phyloP scores from a whole-genome alignment of 345 rosid genomes.

The Brassica nigra region DNA sequence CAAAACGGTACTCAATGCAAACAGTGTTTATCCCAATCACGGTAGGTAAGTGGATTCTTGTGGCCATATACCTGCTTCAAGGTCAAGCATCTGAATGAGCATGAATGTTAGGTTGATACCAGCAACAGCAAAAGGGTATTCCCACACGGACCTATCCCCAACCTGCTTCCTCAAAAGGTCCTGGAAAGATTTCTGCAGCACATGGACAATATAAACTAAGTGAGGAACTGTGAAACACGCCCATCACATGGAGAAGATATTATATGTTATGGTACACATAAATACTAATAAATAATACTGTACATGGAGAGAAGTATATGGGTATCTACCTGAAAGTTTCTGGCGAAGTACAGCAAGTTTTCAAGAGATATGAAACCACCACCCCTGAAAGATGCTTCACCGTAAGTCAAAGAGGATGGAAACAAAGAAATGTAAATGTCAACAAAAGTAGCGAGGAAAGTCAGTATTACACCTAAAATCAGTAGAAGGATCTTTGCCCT shows the following conservation, averaged over 20 bases:
- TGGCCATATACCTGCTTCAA: slow-evolving; percentile 82
- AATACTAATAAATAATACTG: background rate
- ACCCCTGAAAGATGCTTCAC: slow-evolving; percentile 63
- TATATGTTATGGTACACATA: background rate
- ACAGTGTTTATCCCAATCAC: background rate
- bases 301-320: background rate
- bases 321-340: slow-evolving; percentile 68
- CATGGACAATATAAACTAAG: slow-evolving; percentile 8
- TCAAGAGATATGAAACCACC: slow-evolving; percentile 99
- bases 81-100: slow-evolving; percentile 99
- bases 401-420: slow-evolving; percentile 29
- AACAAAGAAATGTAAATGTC: background rate
- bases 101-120: slow-evolving; percentile 96
- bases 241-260: background rate
- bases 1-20: background rate
- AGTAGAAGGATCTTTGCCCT: slow-evolving; percentile 99
- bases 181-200: slow-evolving; percentile 79
- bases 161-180: slow-evolving; percentile 88
- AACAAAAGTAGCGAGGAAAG: slow-evolving; percentile 10
- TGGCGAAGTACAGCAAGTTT: slow-evolving; percentile 87
- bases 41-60: background rate
- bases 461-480: slow-evolving; percentile 74
- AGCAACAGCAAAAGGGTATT: slow-evolving; percentile 99
- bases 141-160: slow-evolving; percentile 97
- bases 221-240: slow-evolving; percentile 5